Percentiles rank a stretch among this genome's conserved stretches.
These are phyloP conservation scores for Chaetomium sp. DNA, from an alignment of 2,329 filamentous ascomycete species.

Conservation along the genomic window DNA sequence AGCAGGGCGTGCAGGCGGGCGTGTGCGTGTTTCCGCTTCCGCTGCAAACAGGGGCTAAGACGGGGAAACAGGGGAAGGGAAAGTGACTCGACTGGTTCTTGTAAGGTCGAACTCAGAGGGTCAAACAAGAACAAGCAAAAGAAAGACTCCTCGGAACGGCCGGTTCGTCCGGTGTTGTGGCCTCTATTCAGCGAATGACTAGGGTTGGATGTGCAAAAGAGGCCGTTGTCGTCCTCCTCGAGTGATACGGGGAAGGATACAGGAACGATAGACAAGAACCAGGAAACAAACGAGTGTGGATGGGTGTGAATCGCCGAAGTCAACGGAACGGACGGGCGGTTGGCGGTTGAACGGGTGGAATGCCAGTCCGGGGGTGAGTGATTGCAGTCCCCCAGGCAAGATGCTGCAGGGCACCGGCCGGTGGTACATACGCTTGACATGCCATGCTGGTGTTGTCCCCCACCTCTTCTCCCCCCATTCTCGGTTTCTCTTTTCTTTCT, in stretches of 20 bases:
- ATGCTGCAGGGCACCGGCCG: too few species aligned
- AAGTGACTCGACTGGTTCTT: too few species aligned
- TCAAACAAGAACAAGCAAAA: background rate
- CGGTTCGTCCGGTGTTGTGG: constrained; percentile 7
- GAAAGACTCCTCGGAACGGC: constrained; percentile 6
- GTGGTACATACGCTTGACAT: too few species aligned
- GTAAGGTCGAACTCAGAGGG: too few species aligned
- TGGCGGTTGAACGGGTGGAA: background rate
- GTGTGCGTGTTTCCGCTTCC: too few species aligned
- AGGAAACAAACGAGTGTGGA: constrained; percentile 15
- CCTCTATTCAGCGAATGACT: constrained; percentile 19
- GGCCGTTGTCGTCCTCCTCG: constrained; percentile 2
- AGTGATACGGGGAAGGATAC: background rate
- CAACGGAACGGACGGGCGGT: constrained; percentile 1
- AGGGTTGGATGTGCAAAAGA: constrained; percentile 13
- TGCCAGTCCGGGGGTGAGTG: background rate
- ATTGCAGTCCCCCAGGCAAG: background rate
- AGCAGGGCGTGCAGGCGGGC: too few species aligned
- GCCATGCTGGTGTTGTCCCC: too few species aligned
- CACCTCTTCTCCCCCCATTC: too few species aligned
- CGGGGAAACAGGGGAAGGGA: too few species aligned
- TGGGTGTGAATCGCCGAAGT: background rate
- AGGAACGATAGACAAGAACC: background rate
- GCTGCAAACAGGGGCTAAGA: too few species aligned
- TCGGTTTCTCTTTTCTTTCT: too few species aligned